Evolutionary conservation across 257 asterid species (phyloP).

Genomic region (Salvia splendens): DNA sequence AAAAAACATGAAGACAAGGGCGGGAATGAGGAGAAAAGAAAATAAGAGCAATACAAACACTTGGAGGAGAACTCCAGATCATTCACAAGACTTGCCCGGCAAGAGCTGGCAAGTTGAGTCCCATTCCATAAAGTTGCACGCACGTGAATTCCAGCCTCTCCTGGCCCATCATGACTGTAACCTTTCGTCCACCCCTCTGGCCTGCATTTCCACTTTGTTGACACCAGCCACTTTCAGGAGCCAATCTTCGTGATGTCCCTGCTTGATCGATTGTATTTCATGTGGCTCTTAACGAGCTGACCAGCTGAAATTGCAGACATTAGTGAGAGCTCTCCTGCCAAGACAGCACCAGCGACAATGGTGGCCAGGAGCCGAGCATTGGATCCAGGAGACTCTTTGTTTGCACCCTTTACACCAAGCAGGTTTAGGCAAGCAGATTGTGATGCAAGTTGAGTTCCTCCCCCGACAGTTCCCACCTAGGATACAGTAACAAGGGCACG

Average conservation of each 20-base stretch:
- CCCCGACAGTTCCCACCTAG: slow-evolving; percentile 91
- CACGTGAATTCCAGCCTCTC: slow-evolving; percentile 5
- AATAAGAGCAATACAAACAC: slow-evolving; percentile 27
- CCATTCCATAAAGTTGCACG: background rate
- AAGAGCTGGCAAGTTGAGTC: background rate
- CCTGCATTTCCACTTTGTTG: background rate
- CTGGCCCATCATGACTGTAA: slow-evolving; percentile 7
- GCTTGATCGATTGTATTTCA: slow-evolving; percentile 91
- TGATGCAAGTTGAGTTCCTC: slow-evolving; percentile 90
- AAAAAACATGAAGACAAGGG: background rate
- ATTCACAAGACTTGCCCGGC: background rate
- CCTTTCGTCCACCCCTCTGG: background rate
- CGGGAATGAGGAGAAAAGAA: background rate
- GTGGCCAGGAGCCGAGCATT: slow-evolving; percentile 71
- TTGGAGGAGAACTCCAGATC: slow-evolving; percentile 8
- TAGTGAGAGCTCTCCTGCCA: slow-evolving; percentile 87
- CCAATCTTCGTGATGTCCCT: slow-evolving; percentile 58
- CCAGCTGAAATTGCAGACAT: slow-evolving; percentile 96
- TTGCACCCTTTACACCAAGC: slow-evolving; percentile 86
- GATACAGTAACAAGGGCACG: background rate
- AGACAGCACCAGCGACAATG: slow-evolving; percentile 73
- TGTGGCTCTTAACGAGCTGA: slow-evolving; percentile 88
- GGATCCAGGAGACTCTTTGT: slow-evolving; percentile 70
- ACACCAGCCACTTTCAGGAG: slow-evolving; percentile 24
- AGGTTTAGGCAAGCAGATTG: slow-evolving; percentile 90